phyloP scores from a whole-genome alignment of 164 flowering plant genomes.

The Hamamelis virginiana region DNA sequence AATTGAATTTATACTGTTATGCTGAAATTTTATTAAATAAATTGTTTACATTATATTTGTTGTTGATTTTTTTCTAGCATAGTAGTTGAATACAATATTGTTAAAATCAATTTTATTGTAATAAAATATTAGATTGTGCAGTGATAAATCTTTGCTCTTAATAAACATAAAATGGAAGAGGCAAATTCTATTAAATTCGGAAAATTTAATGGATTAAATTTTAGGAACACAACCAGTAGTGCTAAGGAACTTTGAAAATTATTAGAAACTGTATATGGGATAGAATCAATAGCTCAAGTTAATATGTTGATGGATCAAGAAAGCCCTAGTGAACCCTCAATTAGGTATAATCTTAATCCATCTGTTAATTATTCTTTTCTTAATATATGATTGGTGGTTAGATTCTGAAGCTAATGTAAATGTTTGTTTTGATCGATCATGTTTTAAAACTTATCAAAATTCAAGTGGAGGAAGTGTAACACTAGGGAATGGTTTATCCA shows the following conservation, averaged over 20 bases:
- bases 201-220: no score
- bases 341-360: background rate
- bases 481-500: background rate
- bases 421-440: background rate
- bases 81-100: no score
- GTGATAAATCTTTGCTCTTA: no score
- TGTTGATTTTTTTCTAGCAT: no score
- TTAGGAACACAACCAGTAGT: background rate
- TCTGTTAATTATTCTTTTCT: background rate
- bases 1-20: no score
- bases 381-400: background rate
- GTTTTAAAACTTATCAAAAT: background rate
- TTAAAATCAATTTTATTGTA: no score
- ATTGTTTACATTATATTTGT: no score
- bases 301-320: background rate
- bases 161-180: no score
- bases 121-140: no score
- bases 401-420: conserved; percentile 14
- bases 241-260: background rate
- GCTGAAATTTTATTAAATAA: no score
- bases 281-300: background rate
- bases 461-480: background rate
- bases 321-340: background rate
- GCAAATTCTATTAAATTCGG: background rate
- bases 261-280: background rate